Conservation (phyloP, 306 rosid genomes). For the Castanea mollissima region DNA sequence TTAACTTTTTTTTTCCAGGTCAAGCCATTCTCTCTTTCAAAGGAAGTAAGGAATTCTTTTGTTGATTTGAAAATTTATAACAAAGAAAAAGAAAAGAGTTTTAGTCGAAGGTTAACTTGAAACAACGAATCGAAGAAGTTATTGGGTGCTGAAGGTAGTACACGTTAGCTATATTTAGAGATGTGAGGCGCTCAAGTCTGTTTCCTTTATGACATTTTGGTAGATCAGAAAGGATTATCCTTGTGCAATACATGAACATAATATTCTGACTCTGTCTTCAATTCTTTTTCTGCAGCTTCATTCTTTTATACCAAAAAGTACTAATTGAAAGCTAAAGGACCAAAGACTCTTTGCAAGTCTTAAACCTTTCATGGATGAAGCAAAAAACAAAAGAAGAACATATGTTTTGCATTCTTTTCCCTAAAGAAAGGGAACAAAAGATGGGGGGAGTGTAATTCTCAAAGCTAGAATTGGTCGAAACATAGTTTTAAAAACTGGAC, state of each 20-base stretch:
- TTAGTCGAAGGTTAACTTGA: too few relatives aligned
- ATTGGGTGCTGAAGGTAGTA: too few relatives aligned
- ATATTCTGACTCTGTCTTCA: not conserved
- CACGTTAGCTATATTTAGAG: not conserved
- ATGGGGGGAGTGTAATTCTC: not conserved
- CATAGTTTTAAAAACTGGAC: too few relatives aligned
- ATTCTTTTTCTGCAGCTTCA: too few relatives aligned
- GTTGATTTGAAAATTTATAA: too few relatives aligned
- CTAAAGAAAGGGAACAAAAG: conserved; percentile 14
- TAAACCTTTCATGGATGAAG: not conserved
- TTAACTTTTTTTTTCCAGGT: too few relatives aligned
- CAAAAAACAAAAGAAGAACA: not conserved
- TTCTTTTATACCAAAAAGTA: too few relatives aligned
- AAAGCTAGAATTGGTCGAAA: conserved; percentile 10
- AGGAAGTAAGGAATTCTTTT: too few relatives aligned
- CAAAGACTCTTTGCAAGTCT: not conserved
- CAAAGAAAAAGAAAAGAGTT: too few relatives aligned
- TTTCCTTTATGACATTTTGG: not conserved
- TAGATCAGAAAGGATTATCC: not conserved
- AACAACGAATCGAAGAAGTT: not conserved
- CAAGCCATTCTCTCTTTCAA: too few relatives aligned
- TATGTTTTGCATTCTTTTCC: conserved; percentile 19
- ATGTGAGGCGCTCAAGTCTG: not conserved
- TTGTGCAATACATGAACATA: not conserved
- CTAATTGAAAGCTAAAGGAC: not conserved